These are phyloP conservation scores for Cadophora malorum DNA, from an alignment of 2,329 filamentous ascomycete genomes.

Conservation along the genomic window DNA sequence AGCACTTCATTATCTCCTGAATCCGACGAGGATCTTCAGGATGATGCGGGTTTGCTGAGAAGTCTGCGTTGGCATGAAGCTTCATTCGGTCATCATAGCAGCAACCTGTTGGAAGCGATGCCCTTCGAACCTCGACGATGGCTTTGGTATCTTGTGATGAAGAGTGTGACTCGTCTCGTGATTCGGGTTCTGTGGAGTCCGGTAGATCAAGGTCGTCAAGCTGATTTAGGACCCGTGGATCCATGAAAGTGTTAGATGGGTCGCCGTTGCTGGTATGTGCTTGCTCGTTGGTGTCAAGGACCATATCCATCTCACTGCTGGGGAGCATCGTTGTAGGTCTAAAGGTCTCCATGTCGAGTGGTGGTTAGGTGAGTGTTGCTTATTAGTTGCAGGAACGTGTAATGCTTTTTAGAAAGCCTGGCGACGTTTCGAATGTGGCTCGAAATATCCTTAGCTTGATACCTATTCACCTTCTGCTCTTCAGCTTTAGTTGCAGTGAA, in stretches of 20 bases:
- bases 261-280: constrained; percentile 24
- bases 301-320: constrained; percentile 33
- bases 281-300: constrained; percentile 34
- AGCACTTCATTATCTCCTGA: constrained; percentile 88
- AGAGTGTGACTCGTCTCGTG: constrained; percentile 28
- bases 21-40: constrained; percentile 94
- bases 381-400: background rate
- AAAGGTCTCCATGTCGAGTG: constrained; percentile 23
- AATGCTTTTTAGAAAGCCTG: background rate
- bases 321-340: constrained; percentile 24
- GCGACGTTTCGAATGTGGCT: background rate
- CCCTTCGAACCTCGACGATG: constrained; percentile 26
- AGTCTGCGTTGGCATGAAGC: constrained; percentile 86
- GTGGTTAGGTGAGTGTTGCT: background rate
- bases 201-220: constrained; percentile 25
- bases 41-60: constrained; percentile 77
- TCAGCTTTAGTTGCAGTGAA: background rate
- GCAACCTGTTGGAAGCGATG: constrained; percentile 69
- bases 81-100: constrained; percentile 97
- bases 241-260: constrained; percentile 36
- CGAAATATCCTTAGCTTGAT: background rate
- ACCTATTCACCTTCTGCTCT: background rate
- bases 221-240: constrained; percentile 36
- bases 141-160: constrained; percentile 22
- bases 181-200: constrained; percentile 26